Base-by-base conservation (phyloP, 495 filamentous ascomycete species). In the Talaromyces thailandensis region DNA sequence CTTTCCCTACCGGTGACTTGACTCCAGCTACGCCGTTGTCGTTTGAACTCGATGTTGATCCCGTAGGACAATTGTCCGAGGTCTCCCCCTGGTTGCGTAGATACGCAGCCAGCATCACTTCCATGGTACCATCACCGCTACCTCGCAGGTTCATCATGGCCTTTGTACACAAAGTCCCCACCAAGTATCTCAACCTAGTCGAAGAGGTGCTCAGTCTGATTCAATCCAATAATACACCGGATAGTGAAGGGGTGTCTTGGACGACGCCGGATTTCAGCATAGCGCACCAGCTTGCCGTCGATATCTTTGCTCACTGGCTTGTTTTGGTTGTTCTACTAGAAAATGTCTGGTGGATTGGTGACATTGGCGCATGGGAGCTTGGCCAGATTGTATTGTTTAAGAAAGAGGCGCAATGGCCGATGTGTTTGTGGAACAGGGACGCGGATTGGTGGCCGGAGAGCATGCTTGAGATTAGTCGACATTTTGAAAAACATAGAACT, bases 321-420 rank as follows among this genome's bases (percentile, higher is more conserved):
- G 76, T 78, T n/a, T 61, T 79, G 7, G 69, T 81, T 5, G 65
- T 79, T 37, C 58, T 79, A 50, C 57, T 79, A 35, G 71, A 78
- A 61, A 68, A 73, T 25, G 76, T 79, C 40, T 77, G 76, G 76
- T 76, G 76, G 76, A 75, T 78, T 51, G 71, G 75, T 6, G 67
- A 64, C 26, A 74, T 72, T 61, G 70, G 70, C 24, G 50, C 64
- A 6, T 72, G 71, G 70, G 70, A 74, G 26, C 61, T 74, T 8
- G 59, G 65, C 5, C 71, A 70, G 23, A 56, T 74, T 16, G 61
- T 72, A 23, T 50, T 65, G 9, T 63, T 68, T 21, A 67, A 64
- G 64, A 68, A 64, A 57, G 57, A 63, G 26, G 61, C 53, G 23
- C 61, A 56, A 55, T 40, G 28, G 26, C 29, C 31, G 37, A 29